Conservation (phyloP, 1,139 yeast species). For the Suhomyces atakaporum region DNA sequence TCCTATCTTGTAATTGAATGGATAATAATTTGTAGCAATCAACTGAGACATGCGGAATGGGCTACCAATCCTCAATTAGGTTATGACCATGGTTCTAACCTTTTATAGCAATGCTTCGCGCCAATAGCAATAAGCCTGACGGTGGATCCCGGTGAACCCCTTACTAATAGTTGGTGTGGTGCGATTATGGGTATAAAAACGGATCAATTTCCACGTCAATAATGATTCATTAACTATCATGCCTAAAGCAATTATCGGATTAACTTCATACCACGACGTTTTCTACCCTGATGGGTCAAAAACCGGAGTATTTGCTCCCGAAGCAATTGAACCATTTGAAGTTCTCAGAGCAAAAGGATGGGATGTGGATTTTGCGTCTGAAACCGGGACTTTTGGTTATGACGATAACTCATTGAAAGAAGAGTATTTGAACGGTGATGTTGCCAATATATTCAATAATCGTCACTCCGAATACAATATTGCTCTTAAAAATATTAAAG, state of each 20-base stretch:
- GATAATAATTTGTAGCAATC: too few relatives aligned
- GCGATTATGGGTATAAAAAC: too few relatives aligned
- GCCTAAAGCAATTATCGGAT: constrained; percentile 22
- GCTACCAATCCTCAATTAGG: too few relatives aligned
- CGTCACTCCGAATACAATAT: constrained; percentile 18
- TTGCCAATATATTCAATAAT: constrained; percentile 16
- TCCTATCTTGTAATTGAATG: too few relatives aligned
- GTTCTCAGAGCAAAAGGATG: constrained; percentile 17
- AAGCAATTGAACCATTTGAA: constrained; percentile 24
- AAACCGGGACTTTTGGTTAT: constrained; percentile 24
- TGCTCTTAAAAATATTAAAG: constrained; percentile 18
- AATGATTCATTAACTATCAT: constrained; percentile 7
- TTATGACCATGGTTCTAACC: too few relatives aligned
- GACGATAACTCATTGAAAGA: constrained; percentile 21
- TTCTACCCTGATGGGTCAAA: constrained; percentile 23
- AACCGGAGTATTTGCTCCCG: constrained; percentile 22
- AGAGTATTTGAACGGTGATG: constrained; percentile 19
- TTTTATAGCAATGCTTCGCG: not conserved
- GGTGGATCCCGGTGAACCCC: not conserved
- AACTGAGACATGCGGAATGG: too few relatives aligned
- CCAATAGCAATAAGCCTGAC: not conserved
- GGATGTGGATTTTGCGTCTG: constrained; percentile 25
- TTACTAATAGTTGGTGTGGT: too few relatives aligned
- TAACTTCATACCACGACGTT: constrained; percentile 20
- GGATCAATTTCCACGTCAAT: too few relatives aligned